These are phyloP conservation scores for Ogataea glucozyma DNA, from an alignment of 805 yeast species.

Conservation along the genomic window DNA sequence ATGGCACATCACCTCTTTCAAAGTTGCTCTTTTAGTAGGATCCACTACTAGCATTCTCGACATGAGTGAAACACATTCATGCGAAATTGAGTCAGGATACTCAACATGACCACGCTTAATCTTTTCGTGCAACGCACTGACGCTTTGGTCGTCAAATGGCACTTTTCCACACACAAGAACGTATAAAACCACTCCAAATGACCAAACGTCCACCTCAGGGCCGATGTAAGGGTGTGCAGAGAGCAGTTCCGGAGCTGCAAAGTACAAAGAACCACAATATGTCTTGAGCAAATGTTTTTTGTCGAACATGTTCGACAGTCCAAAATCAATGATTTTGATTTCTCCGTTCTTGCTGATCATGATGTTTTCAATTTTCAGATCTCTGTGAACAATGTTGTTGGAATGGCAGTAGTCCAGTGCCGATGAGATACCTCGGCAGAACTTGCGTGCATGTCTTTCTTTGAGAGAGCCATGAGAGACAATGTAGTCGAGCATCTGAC, in stretches of 20 bases:
- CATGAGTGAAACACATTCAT: conserved; percentile 76
- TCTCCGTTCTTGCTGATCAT: conserved; percentile 93
- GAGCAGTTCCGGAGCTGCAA: conserved; percentile 96
- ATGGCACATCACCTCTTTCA: conserved; percentile 77
- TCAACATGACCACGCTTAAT: conserved; percentile 91
- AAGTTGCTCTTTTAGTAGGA: conserved; percentile 75
- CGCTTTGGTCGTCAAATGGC: conserved; percentile 95
- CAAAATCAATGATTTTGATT: conserved; percentile 94
- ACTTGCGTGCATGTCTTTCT: conserved; percentile 91
- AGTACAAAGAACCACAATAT: conserved; percentile 94
- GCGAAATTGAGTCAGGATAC: conserved; percentile 79
- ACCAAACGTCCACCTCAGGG: conserved; percentile 98
- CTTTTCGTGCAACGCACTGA: conserved; percentile 87
- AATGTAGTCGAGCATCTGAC: conserved; percentile 95
- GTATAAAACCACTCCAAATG: conserved; percentile 93
- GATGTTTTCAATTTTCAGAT: conserved; percentile 92
- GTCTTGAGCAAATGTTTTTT: conserved; percentile 76
- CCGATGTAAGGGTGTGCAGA: conserved; percentile 92
- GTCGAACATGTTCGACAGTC: conserved; percentile 84
- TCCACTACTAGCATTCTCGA: conserved; percentile 91
- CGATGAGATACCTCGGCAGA: conserved; percentile 91
- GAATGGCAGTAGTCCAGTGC: conserved; percentile 93
- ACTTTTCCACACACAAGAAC: conserved; percentile 97
- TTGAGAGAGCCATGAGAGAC: conserved; percentile 94
- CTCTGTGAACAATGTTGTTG: conserved; percentile 95